Conservation (phyloP, 2,329 filamentous ascomycete species). For the Sclerotiophoma versabilis region DNA sequence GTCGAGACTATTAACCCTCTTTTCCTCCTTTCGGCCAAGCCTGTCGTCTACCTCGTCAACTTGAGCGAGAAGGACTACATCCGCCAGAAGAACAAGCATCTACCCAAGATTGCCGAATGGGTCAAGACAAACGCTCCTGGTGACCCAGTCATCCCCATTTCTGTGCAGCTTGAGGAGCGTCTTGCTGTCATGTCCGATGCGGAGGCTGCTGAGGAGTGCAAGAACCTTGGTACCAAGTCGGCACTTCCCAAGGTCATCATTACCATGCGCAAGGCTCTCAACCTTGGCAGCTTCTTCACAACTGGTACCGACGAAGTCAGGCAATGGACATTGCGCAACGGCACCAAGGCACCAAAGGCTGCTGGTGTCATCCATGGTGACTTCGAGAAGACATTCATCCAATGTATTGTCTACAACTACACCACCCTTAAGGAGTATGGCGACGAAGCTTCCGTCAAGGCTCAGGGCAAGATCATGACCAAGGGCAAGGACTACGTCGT, state of each 20-base stretch:
- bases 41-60: conserved; percentile 96
- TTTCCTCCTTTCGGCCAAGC: conserved; percentile 93
- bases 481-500: conserved; percentile 98
- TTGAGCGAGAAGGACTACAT: conserved; percentile 96
- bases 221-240: conserved; percentile 85
- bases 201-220: conserved; percentile 83
- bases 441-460: conserved; percentile 86
- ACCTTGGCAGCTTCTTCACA: conserved; percentile 96
- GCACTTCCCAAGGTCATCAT: conserved; percentile 89
- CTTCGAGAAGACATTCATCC: conserved; percentile 99
- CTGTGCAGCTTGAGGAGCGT: conserved; percentile 91
- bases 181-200: conserved; percentile 81
- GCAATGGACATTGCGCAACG: conserved; percentile 96
- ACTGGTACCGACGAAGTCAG: conserved; percentile 94
- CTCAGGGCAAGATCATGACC: conserved; percentile 95
- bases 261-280: conserved; percentile 90
- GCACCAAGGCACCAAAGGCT: conserved; percentile 96
- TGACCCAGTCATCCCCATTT: conserved; percentile 92
- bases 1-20: conserved; percentile 98
- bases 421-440: conserved; percentile 80
- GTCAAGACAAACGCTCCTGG: conserved; percentile 87
- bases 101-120: conserved; percentile 93
- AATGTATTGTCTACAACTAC: conserved; percentile 94
- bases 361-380: conserved; percentile 98
- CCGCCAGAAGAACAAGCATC: conserved; percentile 99